Evolutionary conservation across 768 basidiomycete genomes (phyloP).

Genomic region (Suillus cothurnatus): DNA sequence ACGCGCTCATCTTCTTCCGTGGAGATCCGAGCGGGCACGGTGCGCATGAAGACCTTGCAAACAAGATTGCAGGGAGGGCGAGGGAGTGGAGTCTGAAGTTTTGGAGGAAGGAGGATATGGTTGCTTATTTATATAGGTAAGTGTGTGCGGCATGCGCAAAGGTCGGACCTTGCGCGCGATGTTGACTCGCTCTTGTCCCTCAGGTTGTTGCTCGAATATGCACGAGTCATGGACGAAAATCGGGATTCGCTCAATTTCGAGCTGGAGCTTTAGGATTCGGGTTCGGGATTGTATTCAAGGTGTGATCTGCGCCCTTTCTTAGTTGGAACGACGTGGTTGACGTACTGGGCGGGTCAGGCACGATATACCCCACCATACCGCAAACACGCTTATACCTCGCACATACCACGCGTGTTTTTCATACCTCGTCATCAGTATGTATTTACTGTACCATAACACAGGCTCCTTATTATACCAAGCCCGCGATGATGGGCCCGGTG

Average conservation of each 20-base stretch:
- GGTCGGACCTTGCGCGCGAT: not conserved
- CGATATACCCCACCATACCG: not conserved
- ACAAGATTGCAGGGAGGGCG: slow-evolving; percentile 52
- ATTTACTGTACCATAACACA: not conserved
- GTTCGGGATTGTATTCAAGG: not conserved
- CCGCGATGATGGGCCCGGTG: not conserved
- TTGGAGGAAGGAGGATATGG: slow-evolving; percentile 60
- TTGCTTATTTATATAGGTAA: slow-evolving; percentile 56
- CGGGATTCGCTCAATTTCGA: slow-evolving; percentile 38
- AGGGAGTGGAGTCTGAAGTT: slow-evolving; percentile 51
- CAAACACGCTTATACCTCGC: not conserved
- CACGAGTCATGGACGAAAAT: slow-evolving; percentile 48
- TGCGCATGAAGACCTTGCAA: slow-evolving; percentile 59
- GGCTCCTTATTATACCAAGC: too few species aligned
- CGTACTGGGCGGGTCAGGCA: not conserved
- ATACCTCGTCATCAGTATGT: not conserved
- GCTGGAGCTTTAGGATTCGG: not conserved
- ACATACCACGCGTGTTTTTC: not conserved
- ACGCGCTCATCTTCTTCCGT: slow-evolving; percentile 68
- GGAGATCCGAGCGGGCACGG: slow-evolving; percentile 60
- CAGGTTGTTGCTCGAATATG: slow-evolving; percentile 52
- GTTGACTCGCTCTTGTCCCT: not conserved
- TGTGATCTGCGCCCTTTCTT: not conserved
- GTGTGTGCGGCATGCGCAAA: slow-evolving; percentile 8
- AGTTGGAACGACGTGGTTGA: not conserved